phyloP scores from a whole-genome alignment of 768 basidiomycete species.

The Tylopilus balloui region DNA sequence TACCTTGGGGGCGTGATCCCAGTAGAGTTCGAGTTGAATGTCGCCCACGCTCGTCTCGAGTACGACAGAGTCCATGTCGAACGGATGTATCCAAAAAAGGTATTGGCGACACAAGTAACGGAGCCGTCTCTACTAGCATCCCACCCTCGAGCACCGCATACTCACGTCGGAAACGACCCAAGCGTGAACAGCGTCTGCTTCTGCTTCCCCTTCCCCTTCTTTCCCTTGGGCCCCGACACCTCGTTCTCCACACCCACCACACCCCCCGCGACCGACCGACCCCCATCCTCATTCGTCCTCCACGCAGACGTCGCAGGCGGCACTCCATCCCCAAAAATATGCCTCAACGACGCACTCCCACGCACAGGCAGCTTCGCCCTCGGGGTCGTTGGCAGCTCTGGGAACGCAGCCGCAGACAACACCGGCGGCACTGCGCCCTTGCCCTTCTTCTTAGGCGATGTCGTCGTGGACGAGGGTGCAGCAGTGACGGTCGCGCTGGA shows the following conservation, averaged over 20 bases:
- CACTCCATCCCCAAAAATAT: slow-evolving; percentile 42
- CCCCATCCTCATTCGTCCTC: slow-evolving; percentile 13
- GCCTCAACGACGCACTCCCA: slow-evolving; percentile 63
- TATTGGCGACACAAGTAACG: too few relatives aligned
- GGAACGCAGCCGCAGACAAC: slow-evolving; percentile 59
- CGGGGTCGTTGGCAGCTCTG: slow-evolving; percentile 55
- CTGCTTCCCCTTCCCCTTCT: slow-evolving; percentile 77
- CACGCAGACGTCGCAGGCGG: slow-evolving; percentile 32
- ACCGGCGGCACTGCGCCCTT: slow-evolving; percentile 32
- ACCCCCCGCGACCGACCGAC: background rate
- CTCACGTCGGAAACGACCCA: slow-evolving; percentile 43
- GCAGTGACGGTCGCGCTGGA: background rate
- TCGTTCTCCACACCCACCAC: background rate
- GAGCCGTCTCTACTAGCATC: too few relatives aligned
- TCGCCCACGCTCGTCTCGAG: slow-evolving; percentile 84
- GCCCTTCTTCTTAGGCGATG: slow-evolving; percentile 12
- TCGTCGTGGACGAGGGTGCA: background rate
- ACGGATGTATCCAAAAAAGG: background rate
- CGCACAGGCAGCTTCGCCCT: slow-evolving; percentile 45
- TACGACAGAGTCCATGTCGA: slow-evolving; percentile 49
- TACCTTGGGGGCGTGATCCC: slow-evolving; percentile 81
- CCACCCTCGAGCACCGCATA: background rate
- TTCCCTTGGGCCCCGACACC: slow-evolving; percentile 41
- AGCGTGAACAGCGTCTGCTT: slow-evolving; percentile 81
- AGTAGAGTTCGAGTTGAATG: slow-evolving; percentile 87